Conservation (phyloP, 2,329 filamentous ascomycete genomes). For the Albophoma yamanashiensis region DNA sequence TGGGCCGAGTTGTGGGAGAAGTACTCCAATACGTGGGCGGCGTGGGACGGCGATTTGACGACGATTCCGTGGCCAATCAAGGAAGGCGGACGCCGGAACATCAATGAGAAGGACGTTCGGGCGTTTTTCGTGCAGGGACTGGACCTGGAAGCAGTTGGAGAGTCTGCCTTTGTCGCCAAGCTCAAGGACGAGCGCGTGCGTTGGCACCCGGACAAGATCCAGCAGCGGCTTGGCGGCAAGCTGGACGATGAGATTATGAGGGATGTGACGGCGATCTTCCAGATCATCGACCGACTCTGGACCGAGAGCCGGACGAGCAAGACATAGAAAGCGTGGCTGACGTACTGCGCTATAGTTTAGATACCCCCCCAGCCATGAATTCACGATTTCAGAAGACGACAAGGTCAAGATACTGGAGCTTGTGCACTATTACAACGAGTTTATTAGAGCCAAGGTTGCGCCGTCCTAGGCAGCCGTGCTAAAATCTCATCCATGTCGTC, state of each 20-base stretch:
- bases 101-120: constrained; percentile 50
- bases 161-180: constrained; percentile 32
- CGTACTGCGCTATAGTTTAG: not conserved
- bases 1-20: constrained; percentile 52
- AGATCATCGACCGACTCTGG: constrained; percentile 79
- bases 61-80: constrained; percentile 62
- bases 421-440: not conserved
- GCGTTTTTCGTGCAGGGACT: constrained; percentile 53
- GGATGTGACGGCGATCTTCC: constrained; percentile 81
- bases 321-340: not conserved
- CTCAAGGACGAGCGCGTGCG: constrained; percentile 80
- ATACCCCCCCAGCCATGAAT: not conserved
- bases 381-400: not conserved
- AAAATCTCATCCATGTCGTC: not conserved
- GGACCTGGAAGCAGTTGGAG: constrained; percentile 29
- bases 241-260: constrained; percentile 65
- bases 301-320: constrained; percentile 37
- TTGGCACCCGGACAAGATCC: constrained; percentile 98
- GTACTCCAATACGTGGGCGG: constrained; percentile 55
- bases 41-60: constrained; percentile 33
- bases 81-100: constrained; percentile 41
- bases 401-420: not conserved
- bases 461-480: not conserved
- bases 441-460: not conserved
- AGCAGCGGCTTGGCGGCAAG: constrained; percentile 69